Conservation (phyloP, 2,329 filamentous ascomycete species). For the Penicillium aurantiogriseum region DNA sequence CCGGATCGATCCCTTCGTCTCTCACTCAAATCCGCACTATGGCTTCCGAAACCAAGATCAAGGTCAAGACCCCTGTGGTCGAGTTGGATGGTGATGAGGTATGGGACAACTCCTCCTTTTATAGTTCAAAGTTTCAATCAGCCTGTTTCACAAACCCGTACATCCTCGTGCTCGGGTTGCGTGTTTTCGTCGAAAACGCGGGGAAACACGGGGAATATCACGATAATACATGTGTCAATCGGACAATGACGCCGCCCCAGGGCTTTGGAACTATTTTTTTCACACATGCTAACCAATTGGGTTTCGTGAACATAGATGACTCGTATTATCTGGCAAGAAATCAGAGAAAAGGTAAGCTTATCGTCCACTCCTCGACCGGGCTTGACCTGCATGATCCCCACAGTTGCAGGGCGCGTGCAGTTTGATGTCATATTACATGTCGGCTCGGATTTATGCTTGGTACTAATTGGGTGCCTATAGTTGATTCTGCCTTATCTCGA, state of each 20-base stretch:
- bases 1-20: conserved; percentile 28
- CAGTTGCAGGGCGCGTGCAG: conserved; percentile 16
- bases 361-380: conserved; percentile 10
- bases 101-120: conserved; percentile 21
- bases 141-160: conserved; percentile 23
- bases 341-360: conserved; percentile 78
- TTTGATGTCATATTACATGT: conserved; percentile 10
- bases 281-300: conserved; percentile 23
- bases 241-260: conserved; percentile 1
- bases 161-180: conserved; percentile 13
- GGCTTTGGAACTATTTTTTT: neutral
- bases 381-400: conserved; percentile 19
- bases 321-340: conserved; percentile 96
- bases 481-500: conserved; percentile 96
- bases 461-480: conserved; percentile 36
- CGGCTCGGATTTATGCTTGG: neutral
- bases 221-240: conserved; percentile 24
- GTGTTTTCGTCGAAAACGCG: conserved; percentile 33
- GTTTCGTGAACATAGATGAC: conserved; percentile 68
- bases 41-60: conserved; percentile 73
- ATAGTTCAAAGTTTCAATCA: conserved; percentile 11
- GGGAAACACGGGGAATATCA: conserved; percentile 32
- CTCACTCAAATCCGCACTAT: conserved; percentile 47
- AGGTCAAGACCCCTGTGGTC: conserved; percentile 98
- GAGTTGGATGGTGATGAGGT: conserved; percentile 84